Evolutionary conservation across 2,329 filamentous ascomycete genomes (phyloP).

Genomic region (Microdochium nivale): DNA sequence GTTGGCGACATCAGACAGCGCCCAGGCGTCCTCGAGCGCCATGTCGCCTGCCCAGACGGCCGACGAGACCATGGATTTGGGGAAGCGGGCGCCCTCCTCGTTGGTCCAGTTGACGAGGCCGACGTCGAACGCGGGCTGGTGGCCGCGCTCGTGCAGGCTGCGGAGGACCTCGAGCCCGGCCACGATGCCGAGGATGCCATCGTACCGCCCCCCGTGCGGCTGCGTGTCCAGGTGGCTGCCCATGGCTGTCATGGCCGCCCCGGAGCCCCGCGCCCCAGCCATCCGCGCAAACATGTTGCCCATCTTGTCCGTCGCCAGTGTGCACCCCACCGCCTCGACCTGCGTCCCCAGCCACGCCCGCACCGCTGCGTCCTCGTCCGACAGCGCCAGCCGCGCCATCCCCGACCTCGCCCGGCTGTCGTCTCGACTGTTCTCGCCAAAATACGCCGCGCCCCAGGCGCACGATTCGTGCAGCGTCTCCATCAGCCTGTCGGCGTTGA

Average conservation of each 20-base stretch:
- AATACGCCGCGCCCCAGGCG: conserved; percentile 55
- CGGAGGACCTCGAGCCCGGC: conserved; percentile 67
- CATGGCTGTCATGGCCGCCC: conserved; percentile 56
- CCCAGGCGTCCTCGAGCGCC: conserved; percentile 50
- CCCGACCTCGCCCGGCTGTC: conserved; percentile 56
- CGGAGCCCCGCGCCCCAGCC: conserved; percentile 48
- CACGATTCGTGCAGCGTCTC: conserved; percentile 56
- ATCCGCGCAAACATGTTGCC: conserved; percentile 71
- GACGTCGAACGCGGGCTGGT: conserved; percentile 62
- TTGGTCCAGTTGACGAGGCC: conserved; percentile 77
- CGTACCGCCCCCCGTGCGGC: conserved; percentile 58
- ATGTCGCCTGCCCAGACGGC: conserved; percentile 71
- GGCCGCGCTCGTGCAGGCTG: conserved; percentile 55
- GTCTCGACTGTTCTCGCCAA: conserved; percentile 4
- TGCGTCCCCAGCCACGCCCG: conserved; percentile 69
- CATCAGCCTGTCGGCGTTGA: conserved; percentile 52
- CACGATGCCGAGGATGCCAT: conserved; percentile 68
- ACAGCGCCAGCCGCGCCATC: conserved; percentile 67
- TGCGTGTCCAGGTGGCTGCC: conserved; percentile 64
- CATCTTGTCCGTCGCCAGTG: conserved; percentile 62
- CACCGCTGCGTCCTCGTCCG: conserved; percentile 61
- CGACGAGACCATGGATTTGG: conserved; percentile 64
- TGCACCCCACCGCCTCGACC: conserved; percentile 55
- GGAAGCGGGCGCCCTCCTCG: conserved; percentile 76
- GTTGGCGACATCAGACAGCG: conserved; percentile 51